Evolutionary conservation across 2,329 filamentous ascomycete genomes (phyloP), one percentile per base, ranked within the genome.

Genomic region (Capronia epimyces): DNA sequence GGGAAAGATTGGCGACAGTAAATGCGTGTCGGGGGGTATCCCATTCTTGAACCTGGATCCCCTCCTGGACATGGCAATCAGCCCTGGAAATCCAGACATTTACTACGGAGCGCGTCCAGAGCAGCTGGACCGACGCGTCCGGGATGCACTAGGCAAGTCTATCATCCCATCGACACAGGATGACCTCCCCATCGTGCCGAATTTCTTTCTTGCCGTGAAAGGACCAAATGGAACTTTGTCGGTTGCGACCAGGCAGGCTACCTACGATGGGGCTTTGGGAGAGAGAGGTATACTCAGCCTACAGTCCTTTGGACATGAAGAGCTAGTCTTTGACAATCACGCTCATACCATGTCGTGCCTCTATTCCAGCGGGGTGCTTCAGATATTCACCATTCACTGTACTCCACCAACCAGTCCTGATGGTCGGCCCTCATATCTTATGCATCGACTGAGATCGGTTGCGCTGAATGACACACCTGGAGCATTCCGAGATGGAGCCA

Each of bases 181-280:
- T 12, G 56, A 62, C 43, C 61, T 60, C 50, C 69, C 68, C 0
- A 51, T 68, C 5, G 63, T 58, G 25, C 70, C 69, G 2, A 73
- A 74, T 58, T 70, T 73, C 50, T 74, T 75, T 50, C 16, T 74
- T 1, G 67, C 68, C 43, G 66, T 59, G 0, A 74, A 74, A 52
- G 67, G 66, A 1, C 67, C 65, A 7, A 48, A 66, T 48, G 66
- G 66, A 3, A 61, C 53, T 34, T 7, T 44, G 4, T 62, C 50
- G 5, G 66, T 68, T 4, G 67, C 63, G 10, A 58, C 10, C 36
- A 62, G 64, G 22, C 69, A 72, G 52, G 69, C 65, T 46, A 62
- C 62, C 43, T 66, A 70, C 41, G 63, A 73, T 50, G 67, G 70
- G 32, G 69, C 70, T 37, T 43, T 66, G 16, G 64, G 66, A 15